These are phyloP conservation scores for Zopfochytrium polystomum DNA, from an alignment of 371 early-diverging fungal species.

Conservation along the genomic window DNA sequence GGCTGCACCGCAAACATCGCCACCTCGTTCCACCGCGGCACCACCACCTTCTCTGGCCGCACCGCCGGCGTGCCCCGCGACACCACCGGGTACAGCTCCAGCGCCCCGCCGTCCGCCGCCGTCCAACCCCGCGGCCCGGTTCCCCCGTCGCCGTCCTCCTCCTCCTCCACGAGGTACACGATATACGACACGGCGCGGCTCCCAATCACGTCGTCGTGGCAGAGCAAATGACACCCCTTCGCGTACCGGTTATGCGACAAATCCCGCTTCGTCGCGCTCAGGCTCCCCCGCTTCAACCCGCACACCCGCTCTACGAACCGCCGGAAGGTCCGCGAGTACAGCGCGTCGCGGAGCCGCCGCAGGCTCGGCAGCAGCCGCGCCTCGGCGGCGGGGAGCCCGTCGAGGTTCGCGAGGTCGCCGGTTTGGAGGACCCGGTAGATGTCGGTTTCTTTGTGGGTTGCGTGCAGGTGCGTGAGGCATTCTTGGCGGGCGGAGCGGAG, in stretches of 20 bases:
- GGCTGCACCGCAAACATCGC: slow-evolving; percentile 74
- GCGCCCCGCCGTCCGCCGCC: slow-evolving; percentile 57
- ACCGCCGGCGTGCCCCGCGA: slow-evolving; percentile 60
- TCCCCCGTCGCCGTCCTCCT: too few relatives aligned
- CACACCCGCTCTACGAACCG: slow-evolving; percentile 62
- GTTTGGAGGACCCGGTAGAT: slow-evolving; percentile 73
- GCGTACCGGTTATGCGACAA: slow-evolving; percentile 66
- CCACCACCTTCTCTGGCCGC: slow-evolving; percentile 56
- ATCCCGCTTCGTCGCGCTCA: slow-evolving; percentile 61
- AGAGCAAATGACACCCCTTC: slow-evolving; percentile 69
- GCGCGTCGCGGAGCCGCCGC: too few relatives aligned
- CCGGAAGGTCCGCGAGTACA: slow-evolving; percentile 69
- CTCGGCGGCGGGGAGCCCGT: slow-evolving; percentile 62
- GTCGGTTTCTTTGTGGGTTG: slow-evolving; percentile 74
- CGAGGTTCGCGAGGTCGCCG: slow-evolving; percentile 76
- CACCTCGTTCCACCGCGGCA: slow-evolving; percentile 73
- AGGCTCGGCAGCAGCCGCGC: too few relatives aligned
- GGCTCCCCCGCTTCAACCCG: too few relatives aligned
- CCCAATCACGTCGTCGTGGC: slow-evolving; percentile 80
- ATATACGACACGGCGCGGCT: slow-evolving; percentile 73
- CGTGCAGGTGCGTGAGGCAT: slow-evolving; percentile 57
- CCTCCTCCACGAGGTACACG: slow-evolving; percentile 70
- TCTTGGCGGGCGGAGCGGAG: slow-evolving; percentile 62
- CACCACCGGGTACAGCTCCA: slow-evolving; percentile 70
- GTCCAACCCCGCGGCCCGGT: too few relatives aligned